Evolutionary conservation across 1,139 yeast species (phyloP).

Genomic region (Yamadazyma aaseri): DNA sequence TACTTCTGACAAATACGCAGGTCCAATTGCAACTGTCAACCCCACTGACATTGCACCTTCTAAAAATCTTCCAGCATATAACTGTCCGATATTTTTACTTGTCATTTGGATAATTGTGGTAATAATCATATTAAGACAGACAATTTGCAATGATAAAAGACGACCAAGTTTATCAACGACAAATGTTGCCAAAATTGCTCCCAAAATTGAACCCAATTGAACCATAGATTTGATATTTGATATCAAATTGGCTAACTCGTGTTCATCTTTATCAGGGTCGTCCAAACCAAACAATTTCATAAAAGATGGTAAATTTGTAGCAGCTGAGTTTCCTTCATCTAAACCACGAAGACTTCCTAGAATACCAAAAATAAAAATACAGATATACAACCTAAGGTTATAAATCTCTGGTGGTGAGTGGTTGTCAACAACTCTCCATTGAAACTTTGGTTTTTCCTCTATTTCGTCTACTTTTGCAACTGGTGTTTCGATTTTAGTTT

Average conservation of each 20-base stretch:
- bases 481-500: constrained; percentile 1
- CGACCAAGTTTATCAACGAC: constrained; percentile 51
- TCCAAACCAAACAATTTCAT: constrained; percentile 37
- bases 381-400: constrained; percentile 38
- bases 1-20: constrained; percentile 47
- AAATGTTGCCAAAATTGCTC: constrained; percentile 45
- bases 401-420: constrained; percentile 18
- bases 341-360: constrained; percentile 57
- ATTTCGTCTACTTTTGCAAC: background rate
- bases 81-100: constrained; percentile 37
- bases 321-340: constrained; percentile 52
- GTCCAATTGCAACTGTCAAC: constrained; percentile 53
- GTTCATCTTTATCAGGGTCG: constrained; percentile 30
- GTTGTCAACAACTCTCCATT: constrained; percentile 29
- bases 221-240: constrained; percentile 58
- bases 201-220: constrained; percentile 53
- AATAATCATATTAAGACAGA: constrained; percentile 38
- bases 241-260: constrained; percentile 37
- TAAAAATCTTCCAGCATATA: constrained; percentile 49
- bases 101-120: constrained; percentile 46
- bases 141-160: constrained; percentile 42
- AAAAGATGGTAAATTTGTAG: constrained; percentile 45
- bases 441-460: constrained; percentile 14
- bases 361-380: constrained; percentile 50
- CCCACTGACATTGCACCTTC: constrained; percentile 51